phyloP scores from a whole-genome alignment of 495 filamentous ascomycete genomes.

The Pseudoneurospora amorphoporcata region DNA sequence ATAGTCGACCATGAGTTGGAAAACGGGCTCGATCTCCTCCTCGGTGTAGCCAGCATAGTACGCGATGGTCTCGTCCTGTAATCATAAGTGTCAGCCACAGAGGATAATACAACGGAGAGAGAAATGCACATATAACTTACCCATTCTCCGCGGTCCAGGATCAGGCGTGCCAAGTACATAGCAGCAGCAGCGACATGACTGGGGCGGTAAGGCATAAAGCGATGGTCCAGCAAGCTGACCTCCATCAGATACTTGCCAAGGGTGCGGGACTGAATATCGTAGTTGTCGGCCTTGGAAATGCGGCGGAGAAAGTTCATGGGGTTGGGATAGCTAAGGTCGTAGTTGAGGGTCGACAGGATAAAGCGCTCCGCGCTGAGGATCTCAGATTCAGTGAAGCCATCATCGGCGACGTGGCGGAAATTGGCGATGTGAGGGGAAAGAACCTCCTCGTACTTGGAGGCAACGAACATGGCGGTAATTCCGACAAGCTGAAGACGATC shows the following conservation, averaged over 20 bases:
- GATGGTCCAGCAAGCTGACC: constrained; percentile 88
- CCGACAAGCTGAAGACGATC: constrained; percentile 94
- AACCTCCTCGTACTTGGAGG: constrained; percentile 97
- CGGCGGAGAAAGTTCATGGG: constrained; percentile 98
- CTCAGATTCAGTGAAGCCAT: constrained; percentile 91
- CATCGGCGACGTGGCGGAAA: constrained; percentile 93
- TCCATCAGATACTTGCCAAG: constrained; percentile 98
- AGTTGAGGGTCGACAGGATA: constrained; percentile 79
- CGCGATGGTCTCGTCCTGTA: constrained; percentile 71
- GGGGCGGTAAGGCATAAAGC: constrained; percentile 76
- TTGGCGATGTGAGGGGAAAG: constrained; percentile 92
- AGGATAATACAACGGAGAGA: background rate
- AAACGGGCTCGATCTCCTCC: constrained; percentile 84
- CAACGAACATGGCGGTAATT: constrained; percentile 98
- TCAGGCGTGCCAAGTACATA: constrained; percentile 89
- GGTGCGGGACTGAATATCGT: constrained; percentile 94
- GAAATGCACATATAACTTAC: constrained; percentile 38
- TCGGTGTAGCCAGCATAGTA: constrained; percentile 93
- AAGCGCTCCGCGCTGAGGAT: constrained; percentile 96
- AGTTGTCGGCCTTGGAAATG: constrained; percentile 97
- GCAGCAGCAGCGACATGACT: constrained; percentile 84
- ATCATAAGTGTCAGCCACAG: constrained; percentile 17
- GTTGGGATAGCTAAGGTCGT: constrained; percentile 97
- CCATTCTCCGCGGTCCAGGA: constrained; percentile 83
- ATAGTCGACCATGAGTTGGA: constrained; percentile 91